Evolutionary conservation across 2,329 filamentous ascomycete genomes (phyloP).

Genomic region (Pseudonectria buxi): DNA sequence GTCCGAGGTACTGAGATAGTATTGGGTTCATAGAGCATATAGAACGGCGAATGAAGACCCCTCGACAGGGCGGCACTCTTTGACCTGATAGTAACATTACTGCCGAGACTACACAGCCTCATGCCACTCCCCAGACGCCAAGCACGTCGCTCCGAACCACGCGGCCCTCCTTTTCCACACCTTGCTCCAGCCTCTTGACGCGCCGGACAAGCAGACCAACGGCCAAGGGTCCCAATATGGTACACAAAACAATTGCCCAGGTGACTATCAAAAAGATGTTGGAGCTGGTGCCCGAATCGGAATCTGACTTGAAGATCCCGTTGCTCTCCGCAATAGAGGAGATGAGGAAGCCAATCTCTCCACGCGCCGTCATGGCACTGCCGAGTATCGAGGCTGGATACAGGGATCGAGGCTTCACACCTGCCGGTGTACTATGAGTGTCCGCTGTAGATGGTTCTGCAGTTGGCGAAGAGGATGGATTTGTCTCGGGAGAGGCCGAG

Average conservation of each 20-base stretch:
- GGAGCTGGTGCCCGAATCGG: conserved; percentile 16
- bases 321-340: conserved; percentile 57
- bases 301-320: conserved; percentile 30
- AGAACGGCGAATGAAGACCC: too few species aligned
- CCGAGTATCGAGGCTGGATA: conserved; percentile 63
- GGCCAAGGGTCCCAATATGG: conserved; percentile 42
- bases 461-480: not conserved
- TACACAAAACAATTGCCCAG: conserved; percentile 51
- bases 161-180: conserved; percentile 2
- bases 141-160: conserved; percentile 12
- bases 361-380: conserved; percentile 64
- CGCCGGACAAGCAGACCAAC: conserved; percentile 41
- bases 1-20: too few species aligned
- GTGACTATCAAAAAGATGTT: conserved; percentile 46
- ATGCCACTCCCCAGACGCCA: conserved; percentile 15
- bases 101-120: too few species aligned
- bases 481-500: too few species aligned
- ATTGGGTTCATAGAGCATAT: too few species aligned
- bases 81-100: too few species aligned
- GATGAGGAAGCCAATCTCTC: conserved; percentile 75
- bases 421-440: conserved; percentile 7
- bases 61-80: too few species aligned
- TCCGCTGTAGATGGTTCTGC: not conserved
- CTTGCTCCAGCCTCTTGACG: conserved; percentile 26
- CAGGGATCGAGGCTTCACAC: conserved; percentile 50